Conservation (phyloP, 352 stramenopile genomes). For the Globisporangium heterothallicum region DNA sequence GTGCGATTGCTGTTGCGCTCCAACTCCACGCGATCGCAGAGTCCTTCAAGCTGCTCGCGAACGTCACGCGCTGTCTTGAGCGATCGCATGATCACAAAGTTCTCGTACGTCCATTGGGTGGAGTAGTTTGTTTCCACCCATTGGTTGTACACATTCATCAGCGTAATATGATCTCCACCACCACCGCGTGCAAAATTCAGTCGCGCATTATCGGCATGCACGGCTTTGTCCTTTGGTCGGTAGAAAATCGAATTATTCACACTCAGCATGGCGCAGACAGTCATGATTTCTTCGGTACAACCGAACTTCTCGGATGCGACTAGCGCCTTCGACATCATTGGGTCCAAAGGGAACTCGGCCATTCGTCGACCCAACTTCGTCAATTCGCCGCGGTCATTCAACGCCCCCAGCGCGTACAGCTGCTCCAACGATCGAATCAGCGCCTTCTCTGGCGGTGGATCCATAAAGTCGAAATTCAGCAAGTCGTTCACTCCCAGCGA, state of each 20-base stretch:
- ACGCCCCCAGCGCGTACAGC: slow-evolving; percentile 97
- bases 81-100: slow-evolving; percentile 95
- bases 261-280: slow-evolving; percentile 97
- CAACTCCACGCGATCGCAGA: slow-evolving; percentile 99
- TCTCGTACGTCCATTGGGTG: slow-evolving; percentile 94
- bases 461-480: slow-evolving; percentile 99
- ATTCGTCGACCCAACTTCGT: slow-evolving; percentile 95
- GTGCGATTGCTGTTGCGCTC: slow-evolving; percentile 78
- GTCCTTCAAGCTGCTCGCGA: slow-evolving; percentile 96
- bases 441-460: slow-evolving; percentile 96
- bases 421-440: slow-evolving; percentile 98
- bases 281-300: slow-evolving; percentile 93
- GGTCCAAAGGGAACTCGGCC: slow-evolving; percentile 95
- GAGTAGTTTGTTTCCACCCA: slow-evolving; percentile 98
- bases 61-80: slow-evolving; percentile 98
- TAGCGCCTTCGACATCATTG: slow-evolving; percentile 93
- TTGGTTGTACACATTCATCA: slow-evolving; percentile 97
- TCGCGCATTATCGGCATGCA: slow-evolving; percentile 98
- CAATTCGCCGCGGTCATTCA: slow-evolving; percentile 98
- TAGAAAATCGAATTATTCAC: slow-evolving; percentile 99
- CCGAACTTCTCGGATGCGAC: slow-evolving; percentile 90
- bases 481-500: slow-evolving; percentile 99
- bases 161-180: slow-evolving; percentile 95
- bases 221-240: slow-evolving; percentile 97
- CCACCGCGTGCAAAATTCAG: slow-evolving; percentile 97